A percentile compares a stretch with the other conserved stretches of the same genome.
These are phyloP conservation scores for Hortiboletus rubellus DNA, from an alignment of 1,284 basidiomycete species.

Conservation along the genomic window DNA sequence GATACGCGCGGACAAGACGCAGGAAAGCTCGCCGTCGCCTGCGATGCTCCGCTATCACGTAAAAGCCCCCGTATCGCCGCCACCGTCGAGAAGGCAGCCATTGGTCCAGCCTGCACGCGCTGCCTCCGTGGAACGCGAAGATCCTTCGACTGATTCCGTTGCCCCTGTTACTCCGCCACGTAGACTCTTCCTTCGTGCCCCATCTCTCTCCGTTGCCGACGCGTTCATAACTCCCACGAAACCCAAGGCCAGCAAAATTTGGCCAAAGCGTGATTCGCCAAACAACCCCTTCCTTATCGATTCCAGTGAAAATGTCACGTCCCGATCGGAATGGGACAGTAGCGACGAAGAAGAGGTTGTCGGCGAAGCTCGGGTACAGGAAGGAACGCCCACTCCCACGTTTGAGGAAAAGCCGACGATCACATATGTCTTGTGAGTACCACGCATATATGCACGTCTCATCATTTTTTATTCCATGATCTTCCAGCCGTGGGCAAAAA, in stretches of 20 bases:
- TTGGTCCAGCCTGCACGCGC: conserved; percentile 25
- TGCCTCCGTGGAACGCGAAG: conserved; percentile 23
- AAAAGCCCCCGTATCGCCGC: conserved; percentile 39
- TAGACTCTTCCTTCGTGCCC: conserved; percentile 23
- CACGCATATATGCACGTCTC: background rate
- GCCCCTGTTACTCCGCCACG: conserved; percentile 28
- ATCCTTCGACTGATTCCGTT: background rate
- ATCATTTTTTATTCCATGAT: background rate
- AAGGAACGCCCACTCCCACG: conserved; percentile 31
- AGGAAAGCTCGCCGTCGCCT: conserved; percentile 26
- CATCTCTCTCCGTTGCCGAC: conserved; percentile 1
- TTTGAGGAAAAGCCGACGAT: conserved; percentile 49
- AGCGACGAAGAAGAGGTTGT: conserved; percentile 29
- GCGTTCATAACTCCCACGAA: conserved; percentile 26
- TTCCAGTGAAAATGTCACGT: conserved; percentile 13
- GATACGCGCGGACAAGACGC: conserved; percentile 11
- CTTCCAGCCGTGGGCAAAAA: conserved; percentile 33
- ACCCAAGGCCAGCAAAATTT: conserved; percentile 20
- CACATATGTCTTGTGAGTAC: conserved; percentile 52
- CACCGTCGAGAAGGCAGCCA: conserved; percentile 37
- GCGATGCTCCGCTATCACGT: conserved; percentile 29
- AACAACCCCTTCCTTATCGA: conserved; percentile 52
- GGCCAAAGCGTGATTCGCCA: conserved; percentile 50
- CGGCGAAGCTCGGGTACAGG: conserved; percentile 27
- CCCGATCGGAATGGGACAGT: conserved; percentile 32